These are phyloP conservation scores for Trichoderma virens DNA, from an alignment of 495 filamentous ascomycete genomes.

Conservation along the genomic window DNA sequence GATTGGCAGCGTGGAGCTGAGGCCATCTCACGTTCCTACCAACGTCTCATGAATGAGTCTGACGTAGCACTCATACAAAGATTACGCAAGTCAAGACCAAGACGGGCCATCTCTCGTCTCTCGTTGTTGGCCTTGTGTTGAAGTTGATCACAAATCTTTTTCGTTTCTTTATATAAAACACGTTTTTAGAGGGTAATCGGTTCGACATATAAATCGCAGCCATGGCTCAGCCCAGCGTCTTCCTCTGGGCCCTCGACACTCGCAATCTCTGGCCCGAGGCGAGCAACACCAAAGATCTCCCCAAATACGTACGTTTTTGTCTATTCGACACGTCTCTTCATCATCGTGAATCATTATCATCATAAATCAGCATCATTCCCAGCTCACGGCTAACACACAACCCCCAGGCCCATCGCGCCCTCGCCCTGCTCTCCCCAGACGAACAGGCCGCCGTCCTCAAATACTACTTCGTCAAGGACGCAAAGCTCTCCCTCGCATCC, in stretches of 20 bases:
- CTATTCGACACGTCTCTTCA: background rate
- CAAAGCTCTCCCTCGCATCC: conserved; percentile 63
- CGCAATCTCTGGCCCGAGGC: conserved; percentile 34
- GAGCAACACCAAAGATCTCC: conserved; percentile 31
- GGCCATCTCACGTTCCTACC: background rate
- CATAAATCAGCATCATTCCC: background rate
- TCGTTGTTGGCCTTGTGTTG: too few species aligned
- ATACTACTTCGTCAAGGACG: conserved; percentile 57
- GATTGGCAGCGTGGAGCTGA: conserved; percentile 9
- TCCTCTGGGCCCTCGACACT: conserved; percentile 39
- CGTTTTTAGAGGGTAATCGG: too few species aligned
- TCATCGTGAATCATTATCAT: background rate
- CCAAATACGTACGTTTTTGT: conserved; percentile 28
- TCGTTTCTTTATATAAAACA: too few species aligned
- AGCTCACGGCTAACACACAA: conserved; percentile 5
- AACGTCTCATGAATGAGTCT: background rate
- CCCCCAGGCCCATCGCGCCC: conserved; percentile 43
- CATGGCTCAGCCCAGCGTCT: conserved; percentile 14
- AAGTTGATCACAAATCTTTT: too few species aligned
- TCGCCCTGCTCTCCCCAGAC: conserved; percentile 46
- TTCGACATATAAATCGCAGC: background rate
- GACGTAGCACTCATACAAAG: too few species aligned
- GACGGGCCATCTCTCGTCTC: too few species aligned
- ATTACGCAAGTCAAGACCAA: too few species aligned
- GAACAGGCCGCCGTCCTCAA: conserved; percentile 44